phyloP scores from a whole-genome alignment of 345 rosid genomes.

The Dimocarpus longan region DNA sequence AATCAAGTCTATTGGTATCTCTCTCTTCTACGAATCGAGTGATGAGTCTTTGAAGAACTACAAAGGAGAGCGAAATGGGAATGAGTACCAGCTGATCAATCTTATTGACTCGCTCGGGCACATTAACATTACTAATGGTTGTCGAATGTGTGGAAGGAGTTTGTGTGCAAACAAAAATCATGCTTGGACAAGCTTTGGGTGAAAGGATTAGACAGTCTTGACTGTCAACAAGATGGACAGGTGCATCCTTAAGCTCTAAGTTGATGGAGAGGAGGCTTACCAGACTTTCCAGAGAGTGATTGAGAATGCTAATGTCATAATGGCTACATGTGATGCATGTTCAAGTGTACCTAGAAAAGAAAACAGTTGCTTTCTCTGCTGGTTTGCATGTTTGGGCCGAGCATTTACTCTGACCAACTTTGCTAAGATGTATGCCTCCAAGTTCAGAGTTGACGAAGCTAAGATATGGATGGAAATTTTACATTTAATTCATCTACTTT shows the following conservation, averaged over 20 bases:
- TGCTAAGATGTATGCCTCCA: constrained; percentile 87
- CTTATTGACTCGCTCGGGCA: constrained; percentile 84
- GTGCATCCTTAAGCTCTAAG: constrained; percentile 86
- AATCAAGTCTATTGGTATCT: constrained; percentile 80
- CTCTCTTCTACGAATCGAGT: constrained; percentile 72
- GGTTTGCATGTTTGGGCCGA: constrained; percentile 73
- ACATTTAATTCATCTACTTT: too few species aligned
- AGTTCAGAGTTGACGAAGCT: constrained; percentile 69
- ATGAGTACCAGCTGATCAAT: constrained; percentile 69
- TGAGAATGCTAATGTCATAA: constrained; percentile 81
- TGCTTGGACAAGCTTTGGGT: constrained; percentile 82
- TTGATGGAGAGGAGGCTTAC: constrained; percentile 89
- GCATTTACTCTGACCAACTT: constrained; percentile 73
- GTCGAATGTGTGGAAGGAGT: constrained; percentile 88
- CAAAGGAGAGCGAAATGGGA: constrained; percentile 61
- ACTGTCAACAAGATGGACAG: constrained; percentile 92
- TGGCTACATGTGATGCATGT: constrained; percentile 88
- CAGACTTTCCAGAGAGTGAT: constrained; percentile 76
- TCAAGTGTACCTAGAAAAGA: constrained; percentile 79
- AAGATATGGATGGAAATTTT: constrained; percentile 28
- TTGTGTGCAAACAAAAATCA: constrained; percentile 83
- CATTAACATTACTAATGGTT: constrained; percentile 81
- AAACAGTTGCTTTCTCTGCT: constrained; percentile 82
- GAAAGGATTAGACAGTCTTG: constrained; percentile 80
- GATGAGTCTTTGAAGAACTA: constrained; percentile 51